Base-by-base conservation (phyloP, 768 basidiomycete species). In the Leccinum fibrillosum region DNA sequence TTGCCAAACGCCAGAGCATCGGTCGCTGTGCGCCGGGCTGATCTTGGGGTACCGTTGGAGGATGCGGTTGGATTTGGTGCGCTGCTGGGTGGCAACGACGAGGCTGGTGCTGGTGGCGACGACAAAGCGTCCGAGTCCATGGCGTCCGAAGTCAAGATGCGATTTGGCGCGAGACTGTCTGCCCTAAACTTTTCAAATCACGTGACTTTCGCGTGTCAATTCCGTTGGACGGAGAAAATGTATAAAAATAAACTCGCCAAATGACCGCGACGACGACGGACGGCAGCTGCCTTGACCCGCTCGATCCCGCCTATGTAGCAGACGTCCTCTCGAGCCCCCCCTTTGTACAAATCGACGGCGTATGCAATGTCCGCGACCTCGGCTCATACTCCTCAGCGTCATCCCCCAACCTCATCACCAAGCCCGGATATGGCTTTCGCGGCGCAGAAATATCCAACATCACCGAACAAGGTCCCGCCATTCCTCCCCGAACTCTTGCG, bases 311-410 rank as follows among this genome's bases (percentile, higher is more conserved):
- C 17, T 83, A 85, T 72, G 88, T 92, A 19, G 74, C 79, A 7
- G 78, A 86, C 23, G 72, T 83, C 10, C 81, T 92, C 39, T 89
- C 88, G 1, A 78, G 77, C 25, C 85, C 83, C 8, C 90, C 90
- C 0, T 92, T 92, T 63, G 80, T 90, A 9, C 67, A 76, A 17
- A 78, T 92, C 63, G 70, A 82, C n/a, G 90, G 90, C 30, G 88
- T 92, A 9, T 83, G 82, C 63, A 92, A 92, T 69, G 78, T 87
- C 52, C 80, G 90, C 55, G 87, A 90, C 72, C 77, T 92, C 10
- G 90, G 89, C 34, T 76, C 75, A 49, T 85, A 88, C 66, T 74
- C 82, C 52, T 44, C 11, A 8, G 82, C 83, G 8, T 67, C 74
- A 13, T 72, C 70, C 56, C 77, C 78, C 21, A 81, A 81, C 60